A percentile compares a stretch with the other conserved stretches of the same genome.
phyloP scores from a whole-genome alignment of 345 rosid genomes.

The Pugionium cornutum region DNA sequence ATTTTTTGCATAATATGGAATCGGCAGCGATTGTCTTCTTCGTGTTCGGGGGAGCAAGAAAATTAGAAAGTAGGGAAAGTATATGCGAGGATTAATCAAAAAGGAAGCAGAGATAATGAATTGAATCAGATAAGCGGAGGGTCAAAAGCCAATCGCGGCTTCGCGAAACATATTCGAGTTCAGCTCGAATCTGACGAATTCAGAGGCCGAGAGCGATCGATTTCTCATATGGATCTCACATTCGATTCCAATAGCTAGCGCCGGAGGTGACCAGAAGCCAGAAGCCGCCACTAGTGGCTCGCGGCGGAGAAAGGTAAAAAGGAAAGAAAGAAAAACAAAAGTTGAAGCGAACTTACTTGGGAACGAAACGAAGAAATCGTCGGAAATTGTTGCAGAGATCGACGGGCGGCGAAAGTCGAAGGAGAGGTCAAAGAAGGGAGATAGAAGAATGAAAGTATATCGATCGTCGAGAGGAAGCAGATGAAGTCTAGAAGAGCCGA shows the following conservation, averaged over 20 bases:
- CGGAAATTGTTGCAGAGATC: constrained; percentile 33
- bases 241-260: neutral
- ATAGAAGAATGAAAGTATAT: neutral
- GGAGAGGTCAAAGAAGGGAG: neutral
- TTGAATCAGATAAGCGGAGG: neutral
- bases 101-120: neutral
- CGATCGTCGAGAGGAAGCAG: constrained; percentile 12
- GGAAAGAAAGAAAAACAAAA: neutral
- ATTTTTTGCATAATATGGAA: neutral
- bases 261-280: neutral
- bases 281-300: neutral
- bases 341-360: constrained; percentile 28
- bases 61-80: too few species aligned
- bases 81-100: neutral
- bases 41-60: neutral
- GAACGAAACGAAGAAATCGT: neutral
- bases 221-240: neutral
- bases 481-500: neutral
- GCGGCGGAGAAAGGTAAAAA: constrained; percentile 7
- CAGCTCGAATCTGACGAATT: constrained; percentile 15
- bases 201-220: neutral
- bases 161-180: constrained; percentile 10
- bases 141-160: constrained; percentile 8
- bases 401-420: constrained; percentile 26
- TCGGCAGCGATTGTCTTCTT: neutral